Conservation (phyloP, 2,329 filamentous ascomycete species). For the Colletotrichum lentis region DNA sequence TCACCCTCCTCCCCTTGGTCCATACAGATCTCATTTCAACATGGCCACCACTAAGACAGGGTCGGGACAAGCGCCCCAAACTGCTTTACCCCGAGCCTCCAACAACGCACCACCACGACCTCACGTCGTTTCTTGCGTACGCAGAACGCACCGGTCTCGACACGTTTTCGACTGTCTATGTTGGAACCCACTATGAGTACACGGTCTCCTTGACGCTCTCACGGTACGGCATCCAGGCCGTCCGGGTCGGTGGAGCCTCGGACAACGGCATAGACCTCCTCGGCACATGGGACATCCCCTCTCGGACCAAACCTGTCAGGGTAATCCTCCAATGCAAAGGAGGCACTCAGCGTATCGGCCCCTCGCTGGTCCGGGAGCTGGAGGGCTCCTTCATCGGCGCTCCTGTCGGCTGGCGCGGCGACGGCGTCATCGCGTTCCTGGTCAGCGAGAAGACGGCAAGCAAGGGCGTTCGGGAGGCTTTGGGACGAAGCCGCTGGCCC, state of each 20-base stretch:
- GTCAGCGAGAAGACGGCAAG: constrained; percentile 76
- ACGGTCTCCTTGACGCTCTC: constrained; percentile 64
- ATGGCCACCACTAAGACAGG: constrained; percentile 9
- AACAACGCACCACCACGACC: constrained; percentile 65
- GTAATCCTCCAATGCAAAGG: constrained; percentile 76
- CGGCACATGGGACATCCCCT: constrained; percentile 72
- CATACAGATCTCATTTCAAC: constrained; percentile 10
- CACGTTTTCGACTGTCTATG: constrained; percentile 65
- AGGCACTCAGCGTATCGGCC: constrained; percentile 59
- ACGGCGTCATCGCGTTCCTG: constrained; percentile 73
- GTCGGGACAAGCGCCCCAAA: background rate
- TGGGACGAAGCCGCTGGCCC: constrained; percentile 72
- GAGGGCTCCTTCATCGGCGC: constrained; percentile 80
- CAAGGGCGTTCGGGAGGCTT: constrained; percentile 76
- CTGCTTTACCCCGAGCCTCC: constrained; percentile 56
- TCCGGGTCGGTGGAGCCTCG: constrained; percentile 69
- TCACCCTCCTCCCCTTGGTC: background rate
- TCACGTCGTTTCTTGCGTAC: constrained; percentile 71
- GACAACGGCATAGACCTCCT: constrained; percentile 80
- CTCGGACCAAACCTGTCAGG: constrained; percentile 50
- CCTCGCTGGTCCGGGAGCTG: constrained; percentile 74
- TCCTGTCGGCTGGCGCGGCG: constrained; percentile 74
- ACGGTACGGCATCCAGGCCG: constrained; percentile 69
- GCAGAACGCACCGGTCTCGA: constrained; percentile 65
- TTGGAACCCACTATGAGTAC: constrained; percentile 83